These are phyloP conservation scores for Primulina tabacum DNA, from an alignment of 257 asterid species.

Conservation along the genomic window DNA sequence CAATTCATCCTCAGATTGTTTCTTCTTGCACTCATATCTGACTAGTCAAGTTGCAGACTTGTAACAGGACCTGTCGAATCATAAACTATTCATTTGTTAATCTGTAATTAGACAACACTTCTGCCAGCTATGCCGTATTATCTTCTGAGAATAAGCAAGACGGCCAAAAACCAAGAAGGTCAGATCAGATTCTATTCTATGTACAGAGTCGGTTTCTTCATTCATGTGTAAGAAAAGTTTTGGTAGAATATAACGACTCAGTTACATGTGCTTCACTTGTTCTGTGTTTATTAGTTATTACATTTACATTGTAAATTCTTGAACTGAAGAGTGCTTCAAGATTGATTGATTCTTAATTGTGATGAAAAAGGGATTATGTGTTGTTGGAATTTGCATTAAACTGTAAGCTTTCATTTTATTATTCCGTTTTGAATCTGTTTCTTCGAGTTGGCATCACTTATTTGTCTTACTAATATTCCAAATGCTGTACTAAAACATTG, in stretches of 20 bases:
- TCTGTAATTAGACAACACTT: constrained; percentile 2
- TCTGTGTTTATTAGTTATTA: constrained; percentile 10
- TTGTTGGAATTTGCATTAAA: constrained; percentile 3
- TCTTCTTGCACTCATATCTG: constrained; percentile 13
- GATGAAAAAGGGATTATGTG: constrained; percentile 4
- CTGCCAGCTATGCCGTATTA: neutral
- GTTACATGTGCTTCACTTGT: constrained; percentile 4
- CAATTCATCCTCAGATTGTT: constrained; percentile 27
- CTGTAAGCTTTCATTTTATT: neutral
- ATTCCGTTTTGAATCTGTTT: too few relatives aligned
- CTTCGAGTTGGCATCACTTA: too few relatives aligned
- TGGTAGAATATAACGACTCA: constrained; percentile 17
- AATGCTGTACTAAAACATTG: too few relatives aligned
- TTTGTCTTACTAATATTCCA: too few relatives aligned
- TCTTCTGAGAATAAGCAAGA: neutral
- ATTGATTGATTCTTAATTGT: constrained; percentile 8
- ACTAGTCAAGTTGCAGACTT: constrained; percentile 24
- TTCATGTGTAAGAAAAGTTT: constrained; percentile 30
- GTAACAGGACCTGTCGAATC: constrained; percentile 5
- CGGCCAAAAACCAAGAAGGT: neutral
- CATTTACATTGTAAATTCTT: constrained; percentile 18
- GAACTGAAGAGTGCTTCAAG: constrained; percentile 4
- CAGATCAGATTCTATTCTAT: neutral
- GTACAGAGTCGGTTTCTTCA: constrained; percentile 26
- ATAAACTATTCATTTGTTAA: constrained; percentile 20